Base-by-base conservation (phyloP, 768 basidiomycete species). In the Pisolithus tinctorius region DNA sequence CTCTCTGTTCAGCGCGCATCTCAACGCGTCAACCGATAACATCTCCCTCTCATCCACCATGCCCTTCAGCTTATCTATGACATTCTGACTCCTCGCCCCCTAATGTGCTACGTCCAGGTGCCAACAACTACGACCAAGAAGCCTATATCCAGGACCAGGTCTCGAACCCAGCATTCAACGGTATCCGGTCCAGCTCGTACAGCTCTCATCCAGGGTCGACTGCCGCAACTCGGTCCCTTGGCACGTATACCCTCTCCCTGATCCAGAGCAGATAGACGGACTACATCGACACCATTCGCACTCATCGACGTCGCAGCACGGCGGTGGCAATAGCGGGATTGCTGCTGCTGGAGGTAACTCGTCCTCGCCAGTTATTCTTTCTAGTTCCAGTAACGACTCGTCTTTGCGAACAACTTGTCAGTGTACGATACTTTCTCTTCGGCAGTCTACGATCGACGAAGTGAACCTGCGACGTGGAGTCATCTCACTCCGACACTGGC, bases 401-500 rank as follows among this genome's bases (percentile, higher is more conserved):
- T 86, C 49, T 99, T 97, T 69, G 94, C 94, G 30, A 86, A 81
- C 44, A 95, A 92, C 63, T 71, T 97, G 63, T 90, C 88, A 27
- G 90, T 99, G 42, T 98, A 98, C 63, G 89, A 93, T 68, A 99
- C 95, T 17, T 98, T 96, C 75, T 83, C 91, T 42, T 69, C 90
- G 20, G 75, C 80, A 36, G 86, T 92, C 54, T 99, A 99, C 71
- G 95, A 99, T 71, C 77, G 95, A 48, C 77, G 93, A 61, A 93
- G 91, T 59, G 95, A 97, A 69, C 93, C 92, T 20, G 94, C 93
- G 43, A 98, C 95, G 25, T 97, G 93, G 84, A 97, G 94, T 71
- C 80, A 89, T 37, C 71, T 99, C 62, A 99, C 96, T 48, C 96
- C 95, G 41, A 84, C 86, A 52, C 74, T 98, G 61, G 95, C 96